Evolutionary conservation across 2,329 filamentous ascomycete species (phyloP), one percentile per base, ranked within the genome.

Genomic region (Davidsoniella neocaledoniae): DNA sequence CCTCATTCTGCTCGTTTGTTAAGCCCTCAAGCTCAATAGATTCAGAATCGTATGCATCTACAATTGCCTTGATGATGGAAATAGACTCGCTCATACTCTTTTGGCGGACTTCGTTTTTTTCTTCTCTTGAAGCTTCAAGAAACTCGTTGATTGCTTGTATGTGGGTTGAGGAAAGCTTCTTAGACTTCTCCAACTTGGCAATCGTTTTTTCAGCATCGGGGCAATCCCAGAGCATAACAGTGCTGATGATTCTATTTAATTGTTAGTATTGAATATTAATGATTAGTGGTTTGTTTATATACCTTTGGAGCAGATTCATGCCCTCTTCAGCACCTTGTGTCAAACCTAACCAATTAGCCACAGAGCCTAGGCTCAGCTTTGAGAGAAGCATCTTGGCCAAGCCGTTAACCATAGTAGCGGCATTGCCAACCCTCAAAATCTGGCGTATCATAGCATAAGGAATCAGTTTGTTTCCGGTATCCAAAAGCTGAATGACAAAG

Each of bases 331-430:
- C 74, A 43, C 76, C 77, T 43, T 75, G 73, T 0, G 81, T 87
- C 38, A 86, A 61, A 0, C 85, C 83, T 9, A 88, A 72, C 81
- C 81, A 90, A 60, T 87, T 88, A 4, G 84, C 86, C 46, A 90
- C 64, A 6, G 77, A 77, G 1, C 77, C 78, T 4, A 90, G 69
- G 55, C 81, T 83, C 51, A 87, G 66, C 64, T 91, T 91, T n/a
- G 83, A 79, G 12, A 91, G 69, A 14, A 88, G 69, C 14, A 90
- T 66, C 48, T 71, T 74, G 61, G 84, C 72, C 72, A 90, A 79
- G 52, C 73, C 83, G 58, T 74, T 83, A 50, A 90, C 79, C 84
- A 91, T 88, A 17, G 78, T 83, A 1, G 83, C 83, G 0, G 83
- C 83, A 59, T 90, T 91, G 5, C 84, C 81, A 12, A 88, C 72